Base-by-base conservation (phyloP, 352 stramenopile genomes). In the Phytophthora litchii region DNA sequence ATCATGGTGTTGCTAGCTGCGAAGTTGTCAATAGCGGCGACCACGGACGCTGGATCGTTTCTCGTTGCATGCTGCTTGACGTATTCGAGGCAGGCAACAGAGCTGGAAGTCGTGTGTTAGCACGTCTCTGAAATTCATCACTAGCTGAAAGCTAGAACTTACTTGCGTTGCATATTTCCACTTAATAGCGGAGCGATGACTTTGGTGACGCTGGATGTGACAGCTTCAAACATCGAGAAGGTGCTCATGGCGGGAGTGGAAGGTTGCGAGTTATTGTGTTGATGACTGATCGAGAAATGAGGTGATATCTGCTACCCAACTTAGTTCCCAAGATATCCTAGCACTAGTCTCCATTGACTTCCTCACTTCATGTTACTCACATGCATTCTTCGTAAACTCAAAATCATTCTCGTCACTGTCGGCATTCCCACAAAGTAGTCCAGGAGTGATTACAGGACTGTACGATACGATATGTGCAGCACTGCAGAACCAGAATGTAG, bases 1-100 rank as follows among this genome's bases (percentile, higher is more conserved):
- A 70, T 70, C 55, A 70, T 70, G 9, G 29, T 42, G 27, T 70
- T 62, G 16, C 17, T 70, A 12, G 55, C 44, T 34, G 55, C 58
- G 14, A 70, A 70, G 1, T 34, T 27, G 49, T 70, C 62, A 34
- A 62, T 70, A 19, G 44, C 47, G 20, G 49, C 20, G 5, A 70
- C 17, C 4, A 70, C 56, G 0, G 62, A 70, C 2, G 36, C 40
- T 13, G 55, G 45, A 19, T 67, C 42, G 23, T 63, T 63, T 13
- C 31, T 43, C 32, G 37, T 49, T 4, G 55, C 62, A 14, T 67
- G 34, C 12, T 70, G 48, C 41, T 67, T 61, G 55, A 67, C 55
- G 45, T 46, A 70, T 25, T 70, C 41, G 16, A 70, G 56, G 35
- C 53, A 69, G 1, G 53, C 60, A 35, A 37, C 25, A 9, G 60